Conservation (phyloP, 2,329 filamentous ascomycete species). For the Venturia asperata region DNA sequence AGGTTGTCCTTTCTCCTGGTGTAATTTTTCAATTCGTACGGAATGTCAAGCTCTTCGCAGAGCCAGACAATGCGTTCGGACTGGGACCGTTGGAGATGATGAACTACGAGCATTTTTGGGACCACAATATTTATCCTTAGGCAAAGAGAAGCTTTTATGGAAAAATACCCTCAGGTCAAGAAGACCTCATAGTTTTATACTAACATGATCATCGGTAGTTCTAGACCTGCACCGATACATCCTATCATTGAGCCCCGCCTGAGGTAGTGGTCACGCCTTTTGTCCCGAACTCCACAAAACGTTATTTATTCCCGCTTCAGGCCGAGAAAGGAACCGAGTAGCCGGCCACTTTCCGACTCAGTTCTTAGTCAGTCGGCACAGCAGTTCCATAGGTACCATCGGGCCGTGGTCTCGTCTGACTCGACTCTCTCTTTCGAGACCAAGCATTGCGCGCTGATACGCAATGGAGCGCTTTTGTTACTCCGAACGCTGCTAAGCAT, state of each 20-base stretch:
- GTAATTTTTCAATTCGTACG: slow-evolving; percentile 46
- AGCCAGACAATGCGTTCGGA: slow-evolving; percentile 52
- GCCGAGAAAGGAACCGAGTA: neutral
- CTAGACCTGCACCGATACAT: neutral
- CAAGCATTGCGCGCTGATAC: neutral
- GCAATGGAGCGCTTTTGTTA: neutral
- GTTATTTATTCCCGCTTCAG: neutral
- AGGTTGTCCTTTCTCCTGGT: slow-evolving; percentile 56
- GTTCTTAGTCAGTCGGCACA: neutral
- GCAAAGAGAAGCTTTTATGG: neutral
- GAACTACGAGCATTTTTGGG: slow-evolving; percentile 33
- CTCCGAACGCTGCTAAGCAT: no score
- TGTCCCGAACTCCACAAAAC: neutral
- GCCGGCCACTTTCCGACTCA: neutral
- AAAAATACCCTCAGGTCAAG: no score
- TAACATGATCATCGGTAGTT: neutral
- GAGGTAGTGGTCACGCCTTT: neutral
- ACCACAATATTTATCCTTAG: neutral
- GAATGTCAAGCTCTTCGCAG: slow-evolving; percentile 49
- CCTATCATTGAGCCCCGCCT: neutral
- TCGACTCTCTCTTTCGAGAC: neutral
- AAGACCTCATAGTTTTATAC: neutral
- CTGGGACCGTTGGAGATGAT: slow-evolving; percentile 49
- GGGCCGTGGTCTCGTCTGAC: no score
- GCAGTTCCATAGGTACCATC: no score